Conservation (phyloP, 139 green algal species). For the Chlamydomonas eustigma region DNA sequence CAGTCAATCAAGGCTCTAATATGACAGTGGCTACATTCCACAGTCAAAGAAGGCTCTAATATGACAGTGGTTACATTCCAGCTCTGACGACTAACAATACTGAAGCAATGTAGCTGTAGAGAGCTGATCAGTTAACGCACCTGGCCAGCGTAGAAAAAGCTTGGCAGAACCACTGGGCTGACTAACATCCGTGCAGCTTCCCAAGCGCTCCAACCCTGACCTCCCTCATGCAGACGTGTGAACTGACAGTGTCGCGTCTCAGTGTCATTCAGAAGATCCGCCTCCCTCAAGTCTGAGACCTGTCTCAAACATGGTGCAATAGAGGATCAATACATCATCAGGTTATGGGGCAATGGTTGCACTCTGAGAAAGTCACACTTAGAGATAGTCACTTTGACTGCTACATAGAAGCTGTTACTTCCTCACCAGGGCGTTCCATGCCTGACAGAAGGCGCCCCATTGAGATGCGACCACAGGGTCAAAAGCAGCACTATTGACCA, state of each 20-base stretch:
- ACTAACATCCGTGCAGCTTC: background rate
- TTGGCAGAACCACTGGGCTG: slow-evolving; percentile 26
- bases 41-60: background rate
- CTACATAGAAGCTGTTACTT: background rate
- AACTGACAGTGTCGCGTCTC: slow-evolving; percentile 26
- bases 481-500: slow-evolving; percentile 7
- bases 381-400: background rate
- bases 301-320: background rate
- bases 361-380: background rate
- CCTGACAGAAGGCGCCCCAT: slow-evolving; percentile 16
- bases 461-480: slow-evolving; percentile 12
- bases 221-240: slow-evolving; percentile 8
- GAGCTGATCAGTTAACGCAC: background rate
- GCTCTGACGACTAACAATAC: background rate
- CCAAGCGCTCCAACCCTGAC: background rate
- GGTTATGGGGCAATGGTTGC: background rate
- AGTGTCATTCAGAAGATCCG: slow-evolving; percentile 26
- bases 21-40: background rate
- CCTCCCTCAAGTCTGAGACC: slow-evolving; percentile 19
- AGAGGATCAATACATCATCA: background rate
- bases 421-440: slow-evolving; percentile 21
- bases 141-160: slow-evolving; percentile 37
- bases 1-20: background rate
- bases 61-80: background rate
- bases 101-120: no score